A percentile compares a stretch with the other conserved stretches of the same genome.
These are phyloP conservation scores for Apiospora hydei DNA, from an alignment of 2,329 filamentous ascomycete genomes.

Conservation along the genomic window DNA sequence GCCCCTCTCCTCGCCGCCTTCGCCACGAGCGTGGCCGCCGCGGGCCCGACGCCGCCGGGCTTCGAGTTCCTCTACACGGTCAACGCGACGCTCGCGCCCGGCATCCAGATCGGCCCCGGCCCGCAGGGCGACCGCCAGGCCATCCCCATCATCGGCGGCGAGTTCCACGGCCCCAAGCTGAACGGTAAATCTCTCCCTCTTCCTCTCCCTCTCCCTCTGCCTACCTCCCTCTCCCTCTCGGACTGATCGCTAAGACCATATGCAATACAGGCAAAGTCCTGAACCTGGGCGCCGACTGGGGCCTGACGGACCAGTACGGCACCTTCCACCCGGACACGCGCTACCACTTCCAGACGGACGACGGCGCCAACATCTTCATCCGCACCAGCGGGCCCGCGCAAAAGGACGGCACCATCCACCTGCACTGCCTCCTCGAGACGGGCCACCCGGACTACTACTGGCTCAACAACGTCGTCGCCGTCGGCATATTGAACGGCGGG, in stretches of 20 bases:
- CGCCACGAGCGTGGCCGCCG: background rate
- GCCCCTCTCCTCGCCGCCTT: slow-evolving; percentile 12
- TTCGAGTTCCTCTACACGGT: slow-evolving; percentile 39
- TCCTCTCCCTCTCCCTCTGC: background rate
- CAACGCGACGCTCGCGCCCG: slow-evolving; percentile 36
- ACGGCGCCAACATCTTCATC: slow-evolving; percentile 42
- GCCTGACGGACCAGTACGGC: slow-evolving; percentile 34
- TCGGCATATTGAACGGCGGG: slow-evolving; percentile 36
- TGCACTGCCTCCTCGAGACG: slow-evolving; percentile 39
- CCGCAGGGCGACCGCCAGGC: slow-evolving; percentile 35
- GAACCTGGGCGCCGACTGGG: slow-evolving; percentile 42
- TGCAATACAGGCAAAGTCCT: slow-evolving; percentile 34
- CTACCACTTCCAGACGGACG: slow-evolving; percentile 40
- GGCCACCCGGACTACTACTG: slow-evolving; percentile 39
- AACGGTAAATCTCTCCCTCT: slow-evolving; percentile 20
- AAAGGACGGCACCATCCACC: slow-evolving; percentile 35
- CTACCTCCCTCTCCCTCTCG: background rate
- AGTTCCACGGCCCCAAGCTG: slow-evolving; percentile 38
- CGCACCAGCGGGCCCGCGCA: slow-evolving; percentile 40
- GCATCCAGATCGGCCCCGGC: slow-evolving; percentile 35
- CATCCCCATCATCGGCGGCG: slow-evolving; percentile 40
- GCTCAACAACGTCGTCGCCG: slow-evolving; percentile 42
- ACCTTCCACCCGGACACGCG: slow-evolving; percentile 42
- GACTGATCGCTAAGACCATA: no score
- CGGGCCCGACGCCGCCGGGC: slow-evolving; percentile 31